Evolutionary conservation across 352 stramenopile species (phyloP).

Genomic region (Phytophthora idaei): DNA sequence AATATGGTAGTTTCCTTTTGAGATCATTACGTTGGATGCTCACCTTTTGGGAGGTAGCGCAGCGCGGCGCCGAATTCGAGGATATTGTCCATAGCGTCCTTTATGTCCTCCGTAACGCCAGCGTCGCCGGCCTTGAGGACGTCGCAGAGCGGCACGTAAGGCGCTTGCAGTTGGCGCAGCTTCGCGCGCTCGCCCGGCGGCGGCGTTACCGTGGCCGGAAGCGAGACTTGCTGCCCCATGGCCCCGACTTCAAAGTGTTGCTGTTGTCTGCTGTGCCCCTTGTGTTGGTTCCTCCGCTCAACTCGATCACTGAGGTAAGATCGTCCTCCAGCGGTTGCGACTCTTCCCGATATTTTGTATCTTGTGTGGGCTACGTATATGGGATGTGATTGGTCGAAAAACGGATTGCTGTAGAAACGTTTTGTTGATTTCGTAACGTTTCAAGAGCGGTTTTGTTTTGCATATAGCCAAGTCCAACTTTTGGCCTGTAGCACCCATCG

Average conservation of each 20-base stretch:
- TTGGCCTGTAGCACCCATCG: too few relatives aligned
- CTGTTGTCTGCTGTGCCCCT: conserved; percentile 2
- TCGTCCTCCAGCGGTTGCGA: conserved; percentile 12
- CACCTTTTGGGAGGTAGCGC: conserved; percentile 65
- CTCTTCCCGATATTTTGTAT: conserved; percentile 25
- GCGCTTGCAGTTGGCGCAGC: conserved; percentile 40
- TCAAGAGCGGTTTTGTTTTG: too few relatives aligned
- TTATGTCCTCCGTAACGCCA: conserved; percentile 52
- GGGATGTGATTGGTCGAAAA: not conserved
- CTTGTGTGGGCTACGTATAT: conserved; percentile 19
- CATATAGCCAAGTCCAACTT: too few relatives aligned
- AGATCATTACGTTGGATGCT: not conserved
- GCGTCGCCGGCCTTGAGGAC: conserved; percentile 58
- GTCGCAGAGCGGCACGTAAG: conserved; percentile 68
- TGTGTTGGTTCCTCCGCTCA: conserved; percentile 14
- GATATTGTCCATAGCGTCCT: conserved; percentile 72
- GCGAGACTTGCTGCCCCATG: conserved; percentile 74
- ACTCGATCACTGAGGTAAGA: conserved; percentile 24
- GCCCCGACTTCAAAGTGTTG: not conserved
- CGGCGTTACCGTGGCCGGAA: conserved; percentile 18
- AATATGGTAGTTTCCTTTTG: not conserved
- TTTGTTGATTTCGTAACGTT: too few relatives aligned
- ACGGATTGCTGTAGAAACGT: not conserved
- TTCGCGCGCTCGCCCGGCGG: conserved; percentile 22
- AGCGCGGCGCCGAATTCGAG: conserved; percentile 67